Conservation (phyloP, 768 basidiomycete genomes). For the Suillus variegatus region DNA sequence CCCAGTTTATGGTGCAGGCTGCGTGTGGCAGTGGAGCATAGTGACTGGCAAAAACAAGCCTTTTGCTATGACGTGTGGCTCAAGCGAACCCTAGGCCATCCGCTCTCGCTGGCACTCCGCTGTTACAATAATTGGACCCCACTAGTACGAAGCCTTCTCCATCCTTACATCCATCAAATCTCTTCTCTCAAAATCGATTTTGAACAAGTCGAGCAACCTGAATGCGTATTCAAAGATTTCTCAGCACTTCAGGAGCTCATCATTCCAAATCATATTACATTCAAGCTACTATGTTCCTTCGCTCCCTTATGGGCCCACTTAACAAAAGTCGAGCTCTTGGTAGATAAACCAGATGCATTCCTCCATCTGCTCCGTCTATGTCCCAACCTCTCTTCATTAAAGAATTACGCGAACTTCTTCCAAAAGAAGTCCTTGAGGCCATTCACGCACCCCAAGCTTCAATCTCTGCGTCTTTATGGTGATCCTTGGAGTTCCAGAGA, state of each 20-base stretch:
- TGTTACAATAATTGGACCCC: no score
- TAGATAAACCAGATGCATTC: background rate
- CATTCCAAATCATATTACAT: background rate
- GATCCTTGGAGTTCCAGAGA: no score
- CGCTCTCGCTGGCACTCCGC: background rate
- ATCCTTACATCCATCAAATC: background rate
- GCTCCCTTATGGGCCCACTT: slow-evolving; percentile 21
- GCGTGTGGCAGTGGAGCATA: background rate
- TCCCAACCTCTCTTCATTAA: background rate
- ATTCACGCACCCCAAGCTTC: slow-evolving; percentile 18
- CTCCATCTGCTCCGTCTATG: slow-evolving; percentile 1
- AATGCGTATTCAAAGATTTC: slow-evolving; percentile 8
- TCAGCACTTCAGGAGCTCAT: slow-evolving; percentile 17
- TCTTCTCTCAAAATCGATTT: no score
- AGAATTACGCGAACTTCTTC: background rate
- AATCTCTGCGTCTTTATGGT: slow-evolving; percentile 3
- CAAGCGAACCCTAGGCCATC: background rate
- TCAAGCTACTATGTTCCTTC: background rate
- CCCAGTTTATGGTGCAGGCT: background rate
- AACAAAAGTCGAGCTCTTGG: slow-evolving; percentile 9
- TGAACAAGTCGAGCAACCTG: no score
- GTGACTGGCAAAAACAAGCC: background rate
- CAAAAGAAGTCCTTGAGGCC: background rate
- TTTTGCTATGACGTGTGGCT: background rate
- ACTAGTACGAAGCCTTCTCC: background rate